Evolutionary conservation across 208 protist genomes (phyloP).

Genomic region (Acanthamoeba rhysodes): DNA sequence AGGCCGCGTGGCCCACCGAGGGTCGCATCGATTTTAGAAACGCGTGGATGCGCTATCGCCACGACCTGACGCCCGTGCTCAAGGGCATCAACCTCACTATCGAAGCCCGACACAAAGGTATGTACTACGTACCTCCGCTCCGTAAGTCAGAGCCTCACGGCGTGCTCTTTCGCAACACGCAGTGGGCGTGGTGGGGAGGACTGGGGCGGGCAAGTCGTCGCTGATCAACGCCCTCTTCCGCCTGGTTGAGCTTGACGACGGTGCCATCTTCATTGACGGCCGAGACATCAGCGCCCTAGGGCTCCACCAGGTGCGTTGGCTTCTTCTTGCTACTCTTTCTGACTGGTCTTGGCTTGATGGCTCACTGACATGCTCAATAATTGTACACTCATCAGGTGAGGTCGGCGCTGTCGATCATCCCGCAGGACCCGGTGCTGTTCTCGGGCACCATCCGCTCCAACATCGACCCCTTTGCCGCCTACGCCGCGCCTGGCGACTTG

Average conservation of each 20-base stretch:
- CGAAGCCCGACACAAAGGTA: slow-evolving; percentile 32
- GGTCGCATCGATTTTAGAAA: slow-evolving; percentile 34
- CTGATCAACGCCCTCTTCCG: slow-evolving; percentile 73
- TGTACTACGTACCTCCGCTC: not conserved
- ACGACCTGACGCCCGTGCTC: not conserved
- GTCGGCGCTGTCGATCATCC: slow-evolving; percentile 83
- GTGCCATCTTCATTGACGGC: slow-evolving; percentile 86
- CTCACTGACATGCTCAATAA: too few species aligned
- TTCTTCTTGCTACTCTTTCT: too few species aligned
- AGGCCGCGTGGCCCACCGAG: not conserved
- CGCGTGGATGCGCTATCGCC: slow-evolving; percentile 13
- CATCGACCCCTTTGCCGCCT: slow-evolving; percentile 6
- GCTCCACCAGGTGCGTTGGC: slow-evolving; percentile 76
- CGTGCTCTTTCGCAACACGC: not conserved
- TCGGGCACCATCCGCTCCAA: slow-evolving; percentile 77
- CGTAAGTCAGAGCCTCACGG: not conserved
- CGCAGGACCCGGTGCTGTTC: slow-evolving; percentile 86
- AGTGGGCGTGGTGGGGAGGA: slow-evolving; percentile 75
- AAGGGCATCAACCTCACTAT: slow-evolving; percentile 46
- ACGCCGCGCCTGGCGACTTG: not conserved
- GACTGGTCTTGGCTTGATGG: too few species aligned
- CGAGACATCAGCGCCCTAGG: slow-evolving; percentile 85
- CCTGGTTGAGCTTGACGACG: slow-evolving; percentile 88
- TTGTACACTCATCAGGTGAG: slow-evolving; percentile 57
- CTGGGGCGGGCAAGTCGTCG: slow-evolving; percentile 70